Evolutionary conservation across 1,284 basidiomycete species (phyloP).

Genomic region (Waitea zeae): DNA sequence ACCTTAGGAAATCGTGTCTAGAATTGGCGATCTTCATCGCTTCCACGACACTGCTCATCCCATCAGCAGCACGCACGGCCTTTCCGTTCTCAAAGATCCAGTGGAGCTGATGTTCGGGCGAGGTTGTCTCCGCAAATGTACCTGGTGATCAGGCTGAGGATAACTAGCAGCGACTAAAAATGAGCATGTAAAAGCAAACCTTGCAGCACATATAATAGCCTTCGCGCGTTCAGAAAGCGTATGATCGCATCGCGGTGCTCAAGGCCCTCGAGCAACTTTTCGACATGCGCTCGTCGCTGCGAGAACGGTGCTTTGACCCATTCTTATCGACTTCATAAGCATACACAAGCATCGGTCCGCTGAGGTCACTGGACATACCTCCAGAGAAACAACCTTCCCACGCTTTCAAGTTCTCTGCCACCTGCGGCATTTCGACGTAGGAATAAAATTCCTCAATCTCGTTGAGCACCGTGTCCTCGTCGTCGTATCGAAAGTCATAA

Average conservation of each 20-base stretch:
- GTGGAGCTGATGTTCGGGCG: conserved; percentile 86
- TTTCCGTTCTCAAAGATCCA: conserved; percentile 95
- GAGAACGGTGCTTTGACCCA: conserved; percentile 58
- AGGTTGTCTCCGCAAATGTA: conserved; percentile 79
- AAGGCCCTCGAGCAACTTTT: conserved; percentile 67
- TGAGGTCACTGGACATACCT: conserved; percentile 25
- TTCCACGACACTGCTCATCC: conserved; percentile 69
- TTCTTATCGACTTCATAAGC: conserved; percentile 22
- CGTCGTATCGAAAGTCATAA: conserved; percentile 86
- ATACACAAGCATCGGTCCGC: conserved; percentile 6
- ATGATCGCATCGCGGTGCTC: conserved; percentile 75
- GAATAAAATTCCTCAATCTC: conserved; percentile 99
- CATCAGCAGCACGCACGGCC: conserved; percentile 72
- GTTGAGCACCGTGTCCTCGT: conserved; percentile 88
- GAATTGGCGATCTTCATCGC: conserved; percentile 82
- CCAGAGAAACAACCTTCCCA: conserved; percentile 75
- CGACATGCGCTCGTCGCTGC: conserved; percentile 55
- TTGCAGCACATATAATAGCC: conserved; percentile 82
- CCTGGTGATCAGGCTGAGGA: conserved; percentile 32
- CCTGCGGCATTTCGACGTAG: conserved; percentile 88
- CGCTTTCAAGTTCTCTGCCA: conserved; percentile 74
- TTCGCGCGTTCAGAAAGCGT: conserved; percentile 73
- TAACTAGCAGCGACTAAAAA: conserved; percentile 5
- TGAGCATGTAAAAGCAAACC: conserved; percentile 29
- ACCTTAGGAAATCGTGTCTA: conserved; percentile 79